These are phyloP conservation scores for Lichtheimia corymbifera DNA, from an alignment of 371 early-diverging fungal species.

Conservation along the genomic window DNA sequence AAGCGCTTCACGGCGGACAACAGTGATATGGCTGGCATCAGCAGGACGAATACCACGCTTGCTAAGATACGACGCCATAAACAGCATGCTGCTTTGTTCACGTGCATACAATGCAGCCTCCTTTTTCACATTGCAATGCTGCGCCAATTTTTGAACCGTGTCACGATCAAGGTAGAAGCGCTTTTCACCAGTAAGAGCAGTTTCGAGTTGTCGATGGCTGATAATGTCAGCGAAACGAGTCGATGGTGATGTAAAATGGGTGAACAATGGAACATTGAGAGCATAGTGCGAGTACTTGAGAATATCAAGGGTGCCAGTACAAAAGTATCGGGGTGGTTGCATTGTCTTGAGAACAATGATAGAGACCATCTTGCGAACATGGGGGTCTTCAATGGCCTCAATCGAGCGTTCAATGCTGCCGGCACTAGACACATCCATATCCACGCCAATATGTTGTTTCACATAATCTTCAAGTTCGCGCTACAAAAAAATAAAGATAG, in stretches of 20 bases:
- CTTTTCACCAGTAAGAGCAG: constrained; percentile 26
- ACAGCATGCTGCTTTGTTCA: constrained; percentile 69
- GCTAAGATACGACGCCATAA: constrained; percentile 58
- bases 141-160: constrained; percentile 54
- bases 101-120: constrained; percentile 69
- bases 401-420: constrained; percentile 67
- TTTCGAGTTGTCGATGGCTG: constrained; percentile 81
- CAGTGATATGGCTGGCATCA: constrained; percentile 18
- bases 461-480: constrained; percentile 58
- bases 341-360: constrained; percentile 73
- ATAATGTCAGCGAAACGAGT: constrained; percentile 94
- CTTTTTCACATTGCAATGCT: constrained; percentile 77
- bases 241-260: constrained; percentile 93
- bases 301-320: constrained; percentile 77
- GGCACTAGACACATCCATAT: constrained; percentile 50
- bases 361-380: constrained; percentile 53
- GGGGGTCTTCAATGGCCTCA: constrained; percentile 56
- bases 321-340: constrained; percentile 86
- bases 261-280: constrained; percentile 75
- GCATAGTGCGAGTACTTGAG: constrained; percentile 73
- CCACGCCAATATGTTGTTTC: constrained; percentile 49
- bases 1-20: constrained; percentile 38
- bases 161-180: constrained; percentile 53
- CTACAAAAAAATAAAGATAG: constrained; percentile 16
- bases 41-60: constrained; percentile 21